A percentile compares a stretch with the other conserved stretches of the same genome.
These are phyloP conservation scores for Echinosophora koreensis DNA, from an alignment of 306 rosid genomes.

Conservation along the genomic window DNA sequence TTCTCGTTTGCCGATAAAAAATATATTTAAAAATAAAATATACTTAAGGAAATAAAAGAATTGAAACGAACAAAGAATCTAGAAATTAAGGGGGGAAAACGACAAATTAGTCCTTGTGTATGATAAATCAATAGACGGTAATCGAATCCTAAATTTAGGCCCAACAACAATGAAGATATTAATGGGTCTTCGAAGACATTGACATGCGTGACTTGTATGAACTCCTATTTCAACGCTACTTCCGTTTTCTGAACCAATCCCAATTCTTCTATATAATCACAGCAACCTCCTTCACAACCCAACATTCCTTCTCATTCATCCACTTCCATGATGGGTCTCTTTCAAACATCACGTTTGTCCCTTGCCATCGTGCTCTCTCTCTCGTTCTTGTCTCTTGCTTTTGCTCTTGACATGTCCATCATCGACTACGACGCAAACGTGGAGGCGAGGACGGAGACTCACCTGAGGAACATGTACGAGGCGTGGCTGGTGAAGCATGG, in stretches of 20 bases:
- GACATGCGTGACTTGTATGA: not conserved
- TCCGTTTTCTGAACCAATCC: constrained; percentile 9
- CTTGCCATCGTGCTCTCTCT: constrained; percentile 3
- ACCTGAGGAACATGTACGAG: constrained; percentile 59
- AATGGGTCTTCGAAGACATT: not conserved
- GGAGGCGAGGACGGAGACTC: constrained; percentile 40
- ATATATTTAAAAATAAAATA: too few species aligned
- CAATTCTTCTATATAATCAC: not conserved
- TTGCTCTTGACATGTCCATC: constrained; percentile 82
- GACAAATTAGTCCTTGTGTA: too few species aligned
- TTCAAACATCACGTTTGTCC: not conserved
- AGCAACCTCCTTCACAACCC: not conserved
- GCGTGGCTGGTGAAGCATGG: constrained; percentile 76
- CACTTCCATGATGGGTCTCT: constrained; percentile 5
- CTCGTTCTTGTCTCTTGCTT: constrained; percentile 1
- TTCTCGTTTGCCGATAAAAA: too few species aligned
- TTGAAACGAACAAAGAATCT: too few species aligned
- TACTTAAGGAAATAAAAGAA: too few species aligned
- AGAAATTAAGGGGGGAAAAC: too few species aligned
- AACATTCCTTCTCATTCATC: constrained; percentile 9
- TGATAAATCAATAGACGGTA: too few species aligned
- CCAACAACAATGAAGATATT: not conserved
- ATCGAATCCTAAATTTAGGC: not conserved
- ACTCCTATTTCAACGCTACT: constrained; percentile 34
- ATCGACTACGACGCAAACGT: constrained; percentile 66